Conservation (phyloP, 2,329 filamentous ascomycete species). For the Chaetomium globosum region DNA sequence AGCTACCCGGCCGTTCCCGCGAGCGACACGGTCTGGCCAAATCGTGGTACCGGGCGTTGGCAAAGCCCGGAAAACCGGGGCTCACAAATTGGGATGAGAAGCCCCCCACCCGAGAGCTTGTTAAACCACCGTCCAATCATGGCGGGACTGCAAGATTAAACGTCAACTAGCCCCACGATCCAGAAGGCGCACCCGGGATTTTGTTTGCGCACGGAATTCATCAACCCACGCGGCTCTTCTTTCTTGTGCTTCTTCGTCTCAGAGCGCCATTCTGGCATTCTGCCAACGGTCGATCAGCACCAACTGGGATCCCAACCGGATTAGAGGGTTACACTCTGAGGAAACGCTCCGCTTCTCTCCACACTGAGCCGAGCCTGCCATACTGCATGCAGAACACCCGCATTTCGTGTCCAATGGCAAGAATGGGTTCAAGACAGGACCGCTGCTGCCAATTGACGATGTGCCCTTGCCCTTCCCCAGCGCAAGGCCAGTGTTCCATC, state of each 20-base stretch:
- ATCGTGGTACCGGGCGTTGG: conserved; percentile 9
- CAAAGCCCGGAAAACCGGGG: conserved; percentile 23
- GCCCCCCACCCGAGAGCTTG: conserved; percentile 23
- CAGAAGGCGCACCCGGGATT: conserved; percentile 1
- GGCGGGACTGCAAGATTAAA: conserved; percentile 21
- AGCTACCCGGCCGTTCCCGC: not conserved
- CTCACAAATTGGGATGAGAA: conserved; percentile 27
- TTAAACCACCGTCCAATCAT: conserved; percentile 28
- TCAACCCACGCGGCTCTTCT: conserved; percentile 19
- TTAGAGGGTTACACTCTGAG: conserved; percentile 12
- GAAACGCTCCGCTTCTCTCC: conserved; percentile 20
- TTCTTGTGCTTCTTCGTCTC: not conserved
- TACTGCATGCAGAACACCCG: conserved; percentile 7
- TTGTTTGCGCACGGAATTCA: conserved; percentile 8
- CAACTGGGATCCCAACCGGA: conserved; percentile 13
- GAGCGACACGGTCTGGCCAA: not conserved
- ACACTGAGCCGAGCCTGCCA: conserved; percentile 4
- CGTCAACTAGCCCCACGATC: conserved; percentile 16
- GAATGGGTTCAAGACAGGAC: not conserved
- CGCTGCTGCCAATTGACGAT: conserved; percentile 22
- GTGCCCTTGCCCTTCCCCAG: conserved; percentile 1
- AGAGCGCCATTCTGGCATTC: conserved; percentile 20
- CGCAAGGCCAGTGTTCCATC: conserved; percentile 1
- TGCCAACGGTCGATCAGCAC: conserved; percentile 11
- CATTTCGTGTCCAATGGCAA: not conserved